Evolutionary conservation across 257 asterid genomes (phyloP), one percentile per base, ranked within the genome.

Genomic region (Asclepias syriaca): DNA sequence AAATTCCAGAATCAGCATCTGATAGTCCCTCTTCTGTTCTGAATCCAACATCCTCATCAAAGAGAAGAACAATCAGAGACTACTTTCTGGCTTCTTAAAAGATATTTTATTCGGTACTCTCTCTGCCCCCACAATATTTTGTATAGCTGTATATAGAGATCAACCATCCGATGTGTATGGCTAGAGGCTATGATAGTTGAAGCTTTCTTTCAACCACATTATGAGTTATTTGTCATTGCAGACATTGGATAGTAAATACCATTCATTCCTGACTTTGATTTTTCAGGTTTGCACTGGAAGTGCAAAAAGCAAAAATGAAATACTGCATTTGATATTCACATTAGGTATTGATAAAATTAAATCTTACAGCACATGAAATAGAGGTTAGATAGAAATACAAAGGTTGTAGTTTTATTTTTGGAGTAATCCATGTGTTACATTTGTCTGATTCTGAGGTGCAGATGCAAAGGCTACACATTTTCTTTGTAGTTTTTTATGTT

Each of bases 11-110:
- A 79, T 77, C 86, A 72, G 81, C 84, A 72, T 72, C 27, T 21
- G 68, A 46, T 60, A 95, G 99, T 88, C 99, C 99, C 75, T 85
- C 87, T 27, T 95, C 99, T 57, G 97, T 95, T 75, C 85, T 92
- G 65, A 88, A 84, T 66, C 96, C 94, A 49, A 98, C 97, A 78
- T 88, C 96, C 74, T 91, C 98, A 2, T 60, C 82, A 80, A 90
- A 84, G 75, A 88, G 96, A 78, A 89, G 80, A 82, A 92, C 99
- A 61, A 95, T 94, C 77, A 73, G 87, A 58, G 97, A 94, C 77
- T 91, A 91, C 68, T 91, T 94, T 80, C 70, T 82, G 59, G 80
- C 77, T 55, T 77, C 96, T 57, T 81, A 85, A 45, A 74, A 65
- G 24, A 14, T 53, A 11, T 22, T 18, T 22, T 70, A 54, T 51